These are phyloP conservation scores for Cytospora piceae DNA, from an alignment of 2,329 filamentous ascomycete genomes.

Conservation along the genomic window DNA sequence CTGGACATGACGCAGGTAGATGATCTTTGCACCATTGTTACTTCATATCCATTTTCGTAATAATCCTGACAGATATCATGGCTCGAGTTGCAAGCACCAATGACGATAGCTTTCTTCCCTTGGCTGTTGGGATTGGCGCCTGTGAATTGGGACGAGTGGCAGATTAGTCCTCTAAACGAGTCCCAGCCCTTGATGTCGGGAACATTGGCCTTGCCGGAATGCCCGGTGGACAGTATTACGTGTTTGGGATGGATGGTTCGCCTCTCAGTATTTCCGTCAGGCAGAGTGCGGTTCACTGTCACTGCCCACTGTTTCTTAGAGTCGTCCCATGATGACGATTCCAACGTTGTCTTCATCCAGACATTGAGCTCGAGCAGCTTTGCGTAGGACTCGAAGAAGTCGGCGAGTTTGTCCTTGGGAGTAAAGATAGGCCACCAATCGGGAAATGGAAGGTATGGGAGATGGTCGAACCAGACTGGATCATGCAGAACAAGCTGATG, in stretches of 20 bases:
- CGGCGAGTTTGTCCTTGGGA: constrained; percentile 68
- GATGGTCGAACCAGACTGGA: constrained; percentile 60
- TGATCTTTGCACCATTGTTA: constrained; percentile 72
- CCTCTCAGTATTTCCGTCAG: constrained; percentile 39
- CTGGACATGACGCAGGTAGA: constrained; percentile 67
- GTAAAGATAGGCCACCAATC: constrained; percentile 67
- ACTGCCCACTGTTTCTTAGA: constrained; percentile 57
- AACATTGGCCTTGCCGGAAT: constrained; percentile 49
- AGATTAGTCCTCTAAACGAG: constrained; percentile 62
- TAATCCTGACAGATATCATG: constrained; percentile 73
- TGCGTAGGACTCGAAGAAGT: constrained; percentile 67
- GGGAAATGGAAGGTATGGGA: constrained; percentile 66
- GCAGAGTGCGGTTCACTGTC: constrained; percentile 39
- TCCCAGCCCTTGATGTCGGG: constrained; percentile 46
- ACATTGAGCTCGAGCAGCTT: constrained; percentile 65
- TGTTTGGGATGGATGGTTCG: constrained; percentile 54
- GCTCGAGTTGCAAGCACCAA: constrained; percentile 70
- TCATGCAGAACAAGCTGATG: constrained; percentile 63
- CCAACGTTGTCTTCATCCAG: constrained; percentile 58
- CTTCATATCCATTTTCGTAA: constrained; percentile 65
- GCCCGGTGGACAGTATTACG: constrained; percentile 58
- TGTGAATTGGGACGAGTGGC: constrained; percentile 64
- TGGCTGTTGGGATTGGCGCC: constrained; percentile 52
- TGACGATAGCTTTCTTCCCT: constrained; percentile 65
- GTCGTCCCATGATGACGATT: constrained; percentile 52